phyloP scores from a whole-genome alignment of 257 asterid species.

The Craterostigma plantagineum region DNA sequence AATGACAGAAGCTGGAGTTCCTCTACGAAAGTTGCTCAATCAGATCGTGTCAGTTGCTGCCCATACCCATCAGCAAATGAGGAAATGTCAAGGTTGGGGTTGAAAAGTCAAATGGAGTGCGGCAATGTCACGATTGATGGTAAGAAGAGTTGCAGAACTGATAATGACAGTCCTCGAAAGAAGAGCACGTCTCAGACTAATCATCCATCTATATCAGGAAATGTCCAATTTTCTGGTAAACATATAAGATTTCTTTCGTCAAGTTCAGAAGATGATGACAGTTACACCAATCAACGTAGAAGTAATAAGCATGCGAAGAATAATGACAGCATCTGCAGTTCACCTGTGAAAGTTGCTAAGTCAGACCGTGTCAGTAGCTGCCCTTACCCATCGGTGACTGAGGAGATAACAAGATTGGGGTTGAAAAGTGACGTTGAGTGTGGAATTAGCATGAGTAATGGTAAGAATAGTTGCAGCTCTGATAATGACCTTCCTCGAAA shows the following conservation, averaged over 20 bases:
- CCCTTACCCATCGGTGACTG: slow-evolving; percentile 91
- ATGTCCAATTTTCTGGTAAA: slow-evolving; percentile 32
- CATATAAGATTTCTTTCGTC: slow-evolving; percentile 47
- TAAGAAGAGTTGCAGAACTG: slow-evolving; percentile 14
- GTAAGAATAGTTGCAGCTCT: slow-evolving; percentile 14
- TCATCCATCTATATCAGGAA: slow-evolving; percentile 19
- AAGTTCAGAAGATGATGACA: slow-evolving; percentile 53
- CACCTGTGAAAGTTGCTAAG: slow-evolving; percentile 17
- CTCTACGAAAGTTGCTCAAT: slow-evolving; percentile 16
- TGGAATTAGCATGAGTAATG: slow-evolving; percentile 11
- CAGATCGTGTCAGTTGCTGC: slow-evolving; percentile 57
- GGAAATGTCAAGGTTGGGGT: slow-evolving; percentile 61
- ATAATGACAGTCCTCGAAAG: slow-evolving; percentile 18
- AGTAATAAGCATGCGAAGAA: slow-evolving; percentile 17
- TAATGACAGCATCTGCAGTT: slow-evolving; percentile 11
- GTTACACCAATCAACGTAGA: slow-evolving; percentile 19
- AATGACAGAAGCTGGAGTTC: slow-evolving; percentile 11
- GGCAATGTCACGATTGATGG: slow-evolving; percentile 13
- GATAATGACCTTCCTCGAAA: slow-evolving; percentile 19
- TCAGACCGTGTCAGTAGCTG: slow-evolving; percentile 56
- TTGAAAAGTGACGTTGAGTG: slow-evolving; percentile 31
- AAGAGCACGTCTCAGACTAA: slow-evolving; percentile 35
- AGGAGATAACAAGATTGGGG: slow-evolving; percentile 66
- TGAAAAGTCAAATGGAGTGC: slow-evolving; percentile 29
- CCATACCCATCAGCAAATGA: slow-evolving; percentile 94